Conservation (phyloP, 2,329 filamentous ascomycete genomes). For the Beauveria varroae region DNA sequence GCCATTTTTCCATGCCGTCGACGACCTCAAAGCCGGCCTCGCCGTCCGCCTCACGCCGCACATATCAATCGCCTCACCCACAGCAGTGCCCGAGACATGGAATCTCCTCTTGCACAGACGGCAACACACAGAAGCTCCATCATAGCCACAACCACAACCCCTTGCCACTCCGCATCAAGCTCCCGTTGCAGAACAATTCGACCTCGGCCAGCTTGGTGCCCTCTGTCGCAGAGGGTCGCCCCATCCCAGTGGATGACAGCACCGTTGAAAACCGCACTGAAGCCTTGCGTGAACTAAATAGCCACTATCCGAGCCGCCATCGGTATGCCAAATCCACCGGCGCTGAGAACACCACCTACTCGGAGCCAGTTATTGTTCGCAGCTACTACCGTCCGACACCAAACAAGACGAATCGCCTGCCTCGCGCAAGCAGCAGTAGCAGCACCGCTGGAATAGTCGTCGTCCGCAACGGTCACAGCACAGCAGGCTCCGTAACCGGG, state of each 20-base stretch:
- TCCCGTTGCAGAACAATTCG: constrained; percentile 39
- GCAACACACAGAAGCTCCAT: neutral
- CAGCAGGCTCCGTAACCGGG: constrained; percentile 11
- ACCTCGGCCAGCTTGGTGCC: constrained; percentile 47
- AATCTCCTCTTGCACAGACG: neutral
- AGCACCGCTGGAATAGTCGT: constrained; percentile 23
- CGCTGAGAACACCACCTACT: constrained; percentile 51
- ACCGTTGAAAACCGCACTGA: constrained; percentile 51
- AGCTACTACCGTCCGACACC: constrained; percentile 48
- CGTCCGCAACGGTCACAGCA: constrained; percentile 4
- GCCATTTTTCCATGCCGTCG: neutral
- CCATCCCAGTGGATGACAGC: constrained; percentile 49
- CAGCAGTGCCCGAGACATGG: neutral
- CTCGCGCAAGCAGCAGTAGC: constrained; percentile 20
- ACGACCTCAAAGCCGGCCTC: neutral
- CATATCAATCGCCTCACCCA: neutral
- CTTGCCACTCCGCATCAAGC: constrained; percentile 41
- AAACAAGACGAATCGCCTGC: constrained; percentile 18
- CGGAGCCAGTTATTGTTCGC: constrained; percentile 57
- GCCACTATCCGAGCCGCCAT: constrained; percentile 48
- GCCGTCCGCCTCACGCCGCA: neutral
- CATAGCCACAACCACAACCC: constrained; percentile 17
- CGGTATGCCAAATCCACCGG: constrained; percentile 50
- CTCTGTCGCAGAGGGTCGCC: constrained; percentile 47
- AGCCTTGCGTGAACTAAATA: constrained; percentile 52